phyloP scores from a whole-genome alignment of 768 basidiomycete genomes.

The Mycena epipterygia region DNA sequence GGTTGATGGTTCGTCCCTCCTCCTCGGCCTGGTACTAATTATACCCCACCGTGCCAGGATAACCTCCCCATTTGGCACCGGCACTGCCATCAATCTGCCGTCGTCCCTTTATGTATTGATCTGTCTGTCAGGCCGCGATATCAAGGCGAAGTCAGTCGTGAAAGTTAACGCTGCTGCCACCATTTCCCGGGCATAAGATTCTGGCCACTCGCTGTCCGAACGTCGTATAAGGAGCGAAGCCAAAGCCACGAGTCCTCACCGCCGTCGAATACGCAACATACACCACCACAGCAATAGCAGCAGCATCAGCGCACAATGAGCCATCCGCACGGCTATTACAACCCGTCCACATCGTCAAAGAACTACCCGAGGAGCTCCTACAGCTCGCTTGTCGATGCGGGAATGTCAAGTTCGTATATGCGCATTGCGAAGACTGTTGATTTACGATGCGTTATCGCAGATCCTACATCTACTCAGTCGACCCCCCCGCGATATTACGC shows the following conservation, averaged over 20 bases:
- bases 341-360: not conserved
- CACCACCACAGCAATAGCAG: not conserved
- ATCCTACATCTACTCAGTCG: not conserved
- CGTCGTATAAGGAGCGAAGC: not conserved
- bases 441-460: not conserved
- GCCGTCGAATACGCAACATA: not conserved
- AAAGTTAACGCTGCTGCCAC: not conserved
- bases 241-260: not conserved
- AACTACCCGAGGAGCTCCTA: slow-evolving; percentile 15
- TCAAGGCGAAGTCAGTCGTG: slow-evolving; percentile 10
- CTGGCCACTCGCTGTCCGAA: not conserved
- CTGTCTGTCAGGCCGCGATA: slow-evolving; percentile 14
- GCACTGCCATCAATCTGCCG: slow-evolving; percentile 5
- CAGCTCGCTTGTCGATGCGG: slow-evolving; percentile 18
- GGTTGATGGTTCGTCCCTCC: not conserved
- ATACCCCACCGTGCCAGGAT: too few species aligned
- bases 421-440: not conserved
- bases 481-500: not conserved
- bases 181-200: not conserved
- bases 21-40: not conserved
- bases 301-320: slow-evolving; percentile 7
- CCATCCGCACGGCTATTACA: not conserved
- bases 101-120: slow-evolving; percentile 2
- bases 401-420: slow-evolving; percentile 12
- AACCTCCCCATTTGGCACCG: not conserved